phyloP scores from a whole-genome alignment of 805 yeast genomes.

The Candida nanaspora region DNA sequence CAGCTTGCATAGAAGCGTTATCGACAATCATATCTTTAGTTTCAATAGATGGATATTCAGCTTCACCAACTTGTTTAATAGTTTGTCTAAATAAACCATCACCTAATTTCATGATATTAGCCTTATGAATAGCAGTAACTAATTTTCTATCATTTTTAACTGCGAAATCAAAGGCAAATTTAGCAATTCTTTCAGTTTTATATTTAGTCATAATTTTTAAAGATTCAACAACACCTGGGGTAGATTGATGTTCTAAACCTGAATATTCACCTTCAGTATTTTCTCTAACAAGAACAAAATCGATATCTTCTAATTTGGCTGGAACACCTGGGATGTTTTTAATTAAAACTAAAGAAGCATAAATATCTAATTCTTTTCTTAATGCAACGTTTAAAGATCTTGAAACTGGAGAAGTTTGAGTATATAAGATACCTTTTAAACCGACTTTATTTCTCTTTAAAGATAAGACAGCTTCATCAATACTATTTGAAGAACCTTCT shows the following conservation, averaged over 20 bases:
- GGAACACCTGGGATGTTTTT: conserved; percentile 92
- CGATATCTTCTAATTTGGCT: conserved; percentile 82
- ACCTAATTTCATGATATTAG: conserved; percentile 97
- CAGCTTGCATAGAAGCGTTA: conserved; percentile 99
- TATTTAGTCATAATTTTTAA: conserved; percentile 88
- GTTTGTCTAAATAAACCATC: conserved; percentile 97
- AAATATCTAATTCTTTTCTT: conserved; percentile 93
- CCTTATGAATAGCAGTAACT: conserved; percentile 97
- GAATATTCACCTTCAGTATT: conserved; percentile 99
- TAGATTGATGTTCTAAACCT: conserved; percentile 95
- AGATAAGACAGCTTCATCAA: conserved; percentile 81
- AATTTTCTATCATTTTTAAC: conserved; percentile 82
- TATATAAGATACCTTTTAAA: conserved; percentile 90
- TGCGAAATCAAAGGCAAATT: conserved; percentile 96
- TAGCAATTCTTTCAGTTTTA: conserved; percentile 95
- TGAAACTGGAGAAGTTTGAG: conserved; percentile 71
- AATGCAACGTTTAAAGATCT: conserved; percentile 92
- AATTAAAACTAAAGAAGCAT: conserved; percentile 90
- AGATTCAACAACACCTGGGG: conserved; percentile 96
- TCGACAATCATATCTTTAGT: conserved; percentile 95
- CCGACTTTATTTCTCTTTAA: conserved; percentile 95
- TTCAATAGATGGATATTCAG: conserved; percentile 76
- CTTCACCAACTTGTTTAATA: conserved; percentile 77
- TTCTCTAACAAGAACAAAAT: conserved; percentile 93
- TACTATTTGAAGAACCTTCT: conserved; percentile 40